phyloP scores from a whole-genome alignment of 495 filamentous ascomycete genomes.

The Penicillium malachiteum region DNA sequence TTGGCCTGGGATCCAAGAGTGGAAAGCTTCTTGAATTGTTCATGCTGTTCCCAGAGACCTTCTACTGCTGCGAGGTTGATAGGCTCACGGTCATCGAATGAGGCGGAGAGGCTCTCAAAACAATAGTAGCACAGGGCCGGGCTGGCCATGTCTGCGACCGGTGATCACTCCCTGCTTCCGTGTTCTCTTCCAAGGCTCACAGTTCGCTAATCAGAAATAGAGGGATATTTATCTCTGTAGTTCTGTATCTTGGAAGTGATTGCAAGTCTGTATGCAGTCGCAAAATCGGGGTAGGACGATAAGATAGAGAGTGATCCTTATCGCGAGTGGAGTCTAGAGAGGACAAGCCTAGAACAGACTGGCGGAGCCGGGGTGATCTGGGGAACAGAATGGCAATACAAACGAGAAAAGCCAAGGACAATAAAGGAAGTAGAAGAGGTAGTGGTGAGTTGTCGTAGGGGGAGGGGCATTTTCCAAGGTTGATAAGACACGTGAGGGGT shows the following conservation, averaged over 20 bases:
- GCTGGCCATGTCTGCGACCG: constrained; percentile 66
- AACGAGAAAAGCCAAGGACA: not conserved
- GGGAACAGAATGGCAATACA: not conserved
- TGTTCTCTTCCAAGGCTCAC: not conserved
- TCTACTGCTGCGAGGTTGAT: constrained; percentile 65
- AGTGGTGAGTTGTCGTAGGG: not conserved
- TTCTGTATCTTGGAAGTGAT: not conserved
- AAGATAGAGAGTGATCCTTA: not conserved
- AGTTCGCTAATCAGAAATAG: not conserved
- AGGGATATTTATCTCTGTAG: not conserved
- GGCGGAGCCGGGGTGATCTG: not conserved
- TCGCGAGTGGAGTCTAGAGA: constrained; percentile 2
- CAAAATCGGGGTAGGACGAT: not conserved
- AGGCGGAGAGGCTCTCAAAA: constrained; percentile 77
- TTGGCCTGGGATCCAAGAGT: constrained; percentile 23
- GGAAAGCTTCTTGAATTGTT: constrained; percentile 42
- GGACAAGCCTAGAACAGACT: not conserved
- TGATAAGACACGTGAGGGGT: constrained; percentile 11
- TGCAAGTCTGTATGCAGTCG: not conserved
- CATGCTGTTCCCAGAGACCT: constrained; percentile 64
- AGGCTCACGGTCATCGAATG: constrained; percentile 57
- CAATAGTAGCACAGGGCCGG: constrained; percentile 83
- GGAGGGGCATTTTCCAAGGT: not conserved
- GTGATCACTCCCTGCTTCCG: not conserved
- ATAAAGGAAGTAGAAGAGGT: not conserved